phyloP scores from a whole-genome alignment of 2,329 filamentous ascomycete genomes.

The Cladophialophora psammophila region DNA sequence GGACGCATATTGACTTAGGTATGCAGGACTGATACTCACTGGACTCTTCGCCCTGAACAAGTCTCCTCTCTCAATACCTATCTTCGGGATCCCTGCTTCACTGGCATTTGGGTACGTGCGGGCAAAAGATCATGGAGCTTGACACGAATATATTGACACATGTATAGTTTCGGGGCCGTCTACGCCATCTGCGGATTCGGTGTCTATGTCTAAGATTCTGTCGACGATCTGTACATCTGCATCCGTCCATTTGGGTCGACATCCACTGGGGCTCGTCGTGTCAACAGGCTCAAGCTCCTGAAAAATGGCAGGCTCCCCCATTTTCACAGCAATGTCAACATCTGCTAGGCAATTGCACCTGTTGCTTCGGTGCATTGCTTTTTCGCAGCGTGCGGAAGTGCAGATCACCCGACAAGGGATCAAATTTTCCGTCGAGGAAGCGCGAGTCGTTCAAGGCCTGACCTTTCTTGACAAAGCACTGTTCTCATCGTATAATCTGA shows the following conservation, averaged over 20 bases:
- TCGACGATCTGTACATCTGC: not conserved
- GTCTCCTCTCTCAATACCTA: conserved; percentile 76
- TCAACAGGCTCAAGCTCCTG: not conserved
- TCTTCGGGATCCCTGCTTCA: conserved; percentile 85
- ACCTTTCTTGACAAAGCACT: conserved; percentile 87
- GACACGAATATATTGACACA: conserved; percentile 21
- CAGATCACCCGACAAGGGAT: conserved; percentile 86
- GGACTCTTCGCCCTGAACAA: conserved; percentile 56
- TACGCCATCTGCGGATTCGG: conserved; percentile 99
- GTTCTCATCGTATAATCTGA: conserved; percentile 84
- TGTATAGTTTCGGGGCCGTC: conserved; percentile 81
- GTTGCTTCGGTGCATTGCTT: conserved; percentile 68
- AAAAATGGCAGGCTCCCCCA: conserved; percentile 46
- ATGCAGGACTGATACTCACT: conserved; percentile 43
- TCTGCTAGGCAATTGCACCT: conserved; percentile 67
- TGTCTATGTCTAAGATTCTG: conserved; percentile 80
- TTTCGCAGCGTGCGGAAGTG: conserved; percentile 66
- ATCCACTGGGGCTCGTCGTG: not conserved
- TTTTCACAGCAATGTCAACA: conserved; percentile 68
- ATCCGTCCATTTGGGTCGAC: not conserved
- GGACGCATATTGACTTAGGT: conserved; percentile 73
- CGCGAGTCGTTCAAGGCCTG: conserved; percentile 87
- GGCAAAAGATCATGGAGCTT: not conserved
- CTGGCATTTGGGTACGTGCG: conserved; percentile 81
- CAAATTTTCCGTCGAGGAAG: conserved; percentile 86